Evolutionary conservation across 352 stramenopile species (phyloP), one percentile per base, ranked within the genome.

Genomic region (Elongisporangium prolatum): DNA sequence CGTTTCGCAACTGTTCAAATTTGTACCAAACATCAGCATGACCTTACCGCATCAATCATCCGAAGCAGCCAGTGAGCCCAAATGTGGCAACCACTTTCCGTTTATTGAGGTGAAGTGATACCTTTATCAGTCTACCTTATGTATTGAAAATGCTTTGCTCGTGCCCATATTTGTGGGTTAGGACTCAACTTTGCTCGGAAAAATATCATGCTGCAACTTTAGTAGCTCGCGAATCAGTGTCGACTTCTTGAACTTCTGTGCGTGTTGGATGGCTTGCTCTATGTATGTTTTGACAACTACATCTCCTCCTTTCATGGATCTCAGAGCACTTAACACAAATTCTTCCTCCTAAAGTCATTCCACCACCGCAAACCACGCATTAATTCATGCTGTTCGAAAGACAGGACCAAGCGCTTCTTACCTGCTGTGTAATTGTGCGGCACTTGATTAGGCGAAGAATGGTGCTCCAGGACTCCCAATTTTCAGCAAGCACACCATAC

Each of bases 391-490:
- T 18, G 20, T 57, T 54, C 11, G 9, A 38, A 25, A 10, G 20
- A 52, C 20, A 52, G 9, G 17, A 10, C 14, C 37, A 48, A 61
- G 47, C 18, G 47, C 8, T 16, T 59, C 48, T 22, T 64, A 91
- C 80, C 80, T 92, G 78, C 56, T 87, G 77, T 2, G 80, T 89
- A 5, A 74, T 89, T 34, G 73, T 71, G 5, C 84, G 73, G 3
- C 79, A 72, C 57, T 89, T 91, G 58, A 93, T 87, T n/a, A 93
- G 59, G 10, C 74, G 80, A 34, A 92, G 67, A 44, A 95, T 84
- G n/a, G 81, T 88, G 53, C 80, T 90, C 86, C 86, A 95, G 0
- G 80, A 67, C 51, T 91, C 80, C 83, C 82, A 93, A 52, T 95
- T 93, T 52, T 93, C 83, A 6, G 80, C 80, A n/a, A 95, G 67